These are phyloP conservation scores for Globomyces pollinis-pini DNA, from an alignment of 192 early-diverging fungal genomes.

Conservation along the genomic window DNA sequence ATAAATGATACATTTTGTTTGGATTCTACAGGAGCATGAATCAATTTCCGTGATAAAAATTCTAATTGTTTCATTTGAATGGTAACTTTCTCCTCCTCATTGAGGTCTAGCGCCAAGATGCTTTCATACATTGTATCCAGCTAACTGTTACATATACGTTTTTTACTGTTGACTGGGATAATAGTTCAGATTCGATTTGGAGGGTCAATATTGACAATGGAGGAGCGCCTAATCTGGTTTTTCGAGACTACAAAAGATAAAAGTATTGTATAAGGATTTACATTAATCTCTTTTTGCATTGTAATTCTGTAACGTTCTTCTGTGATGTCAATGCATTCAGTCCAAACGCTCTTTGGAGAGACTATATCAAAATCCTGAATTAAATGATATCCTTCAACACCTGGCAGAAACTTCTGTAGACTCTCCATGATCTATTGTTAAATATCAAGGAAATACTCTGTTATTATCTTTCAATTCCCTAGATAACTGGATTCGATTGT, in stretches of 20 bases:
- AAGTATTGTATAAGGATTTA: too few relatives aligned
- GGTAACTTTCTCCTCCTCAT: background rate
- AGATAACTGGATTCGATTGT: background rate
- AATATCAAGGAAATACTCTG: background rate
- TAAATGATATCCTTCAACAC: background rate
- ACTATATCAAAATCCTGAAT: background rate
- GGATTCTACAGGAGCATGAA: background rate
- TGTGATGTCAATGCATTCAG: constrained; percentile 35
- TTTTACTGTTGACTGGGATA: constrained; percentile 16
- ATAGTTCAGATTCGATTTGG: constrained; percentile 60
- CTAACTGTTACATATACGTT: background rate
- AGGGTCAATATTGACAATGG: constrained; percentile 46
- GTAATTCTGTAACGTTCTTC: constrained; percentile 34
- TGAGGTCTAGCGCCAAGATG: constrained; percentile 13
- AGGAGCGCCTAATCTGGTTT: constrained; percentile 60
- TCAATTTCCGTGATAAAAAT: background rate
- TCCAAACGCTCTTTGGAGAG: constrained; percentile 18
- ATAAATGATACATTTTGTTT: background rate
- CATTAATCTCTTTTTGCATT: constrained; percentile 51
- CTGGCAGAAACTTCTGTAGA: constrained; percentile 4
- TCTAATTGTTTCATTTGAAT: background rate
- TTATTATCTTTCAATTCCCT: background rate
- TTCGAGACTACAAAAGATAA: too few relatives aligned
- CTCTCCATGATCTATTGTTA: background rate
- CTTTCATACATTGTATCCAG: constrained; percentile 16